phyloP scores from a whole-genome alignment of 306 rosid genomes.

The Rosa multiflora region DNA sequence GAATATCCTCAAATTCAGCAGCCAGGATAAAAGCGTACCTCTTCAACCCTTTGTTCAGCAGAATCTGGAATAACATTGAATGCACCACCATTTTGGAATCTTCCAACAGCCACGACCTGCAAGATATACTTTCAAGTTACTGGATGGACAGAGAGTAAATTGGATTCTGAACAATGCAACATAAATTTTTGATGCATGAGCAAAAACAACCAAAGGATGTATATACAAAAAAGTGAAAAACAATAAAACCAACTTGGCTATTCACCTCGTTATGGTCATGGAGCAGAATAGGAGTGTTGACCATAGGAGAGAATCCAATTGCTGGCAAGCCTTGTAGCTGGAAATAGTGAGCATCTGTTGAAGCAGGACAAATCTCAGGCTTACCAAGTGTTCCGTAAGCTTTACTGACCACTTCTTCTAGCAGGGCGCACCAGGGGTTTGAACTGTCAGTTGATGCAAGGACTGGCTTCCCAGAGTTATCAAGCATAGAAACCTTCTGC shows the following conservation, averaged over 20 bases:
- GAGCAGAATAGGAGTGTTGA: conserved; percentile 81
- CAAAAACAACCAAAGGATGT: background rate
- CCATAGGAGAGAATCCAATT: conserved; percentile 94
- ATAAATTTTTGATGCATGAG: background rate
- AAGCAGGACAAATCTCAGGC: conserved; percentile 83
- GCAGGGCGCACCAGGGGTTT: conserved; percentile 85
- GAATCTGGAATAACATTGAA: no score
- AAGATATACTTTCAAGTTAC: no score
- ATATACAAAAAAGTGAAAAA: no score
- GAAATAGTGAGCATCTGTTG: conserved; percentile 87
- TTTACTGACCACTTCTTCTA: conserved; percentile 66
- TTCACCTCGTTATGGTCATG: conserved; percentile 97
- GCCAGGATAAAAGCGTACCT: no score
- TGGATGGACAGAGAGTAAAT: no score
- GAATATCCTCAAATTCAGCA: no score
- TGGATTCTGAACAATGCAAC: no score
- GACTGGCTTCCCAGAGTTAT: conserved; percentile 55
- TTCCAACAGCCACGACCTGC: no score
- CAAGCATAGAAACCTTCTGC: conserved; percentile 48
- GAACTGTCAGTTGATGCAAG: conserved; percentile 68
- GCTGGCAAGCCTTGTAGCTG: conserved; percentile 76
- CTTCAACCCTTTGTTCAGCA: no score
- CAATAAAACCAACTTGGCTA: background rate
- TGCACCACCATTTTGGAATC: no score
- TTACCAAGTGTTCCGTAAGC: conserved; percentile 82